Evolutionary conservation across 306 rosid genomes (phyloP).

Genomic region (Abrus precatorius): DNA sequence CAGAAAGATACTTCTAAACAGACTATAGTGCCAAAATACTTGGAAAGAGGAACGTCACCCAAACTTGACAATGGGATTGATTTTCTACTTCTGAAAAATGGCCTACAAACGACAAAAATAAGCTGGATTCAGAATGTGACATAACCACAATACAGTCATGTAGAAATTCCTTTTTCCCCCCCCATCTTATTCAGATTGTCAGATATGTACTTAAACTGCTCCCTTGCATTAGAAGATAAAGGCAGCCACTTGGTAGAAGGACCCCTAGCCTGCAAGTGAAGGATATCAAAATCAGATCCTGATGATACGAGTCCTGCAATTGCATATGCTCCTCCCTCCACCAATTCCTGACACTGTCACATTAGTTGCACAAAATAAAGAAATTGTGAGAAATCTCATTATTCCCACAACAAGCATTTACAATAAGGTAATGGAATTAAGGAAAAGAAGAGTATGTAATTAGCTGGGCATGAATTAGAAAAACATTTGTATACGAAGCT

Average conservation of each 20-base stretch:
- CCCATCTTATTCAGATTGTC: slow-evolving; percentile 23
- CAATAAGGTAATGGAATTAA: slow-evolving; percentile 11
- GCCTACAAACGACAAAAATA: slow-evolving; percentile 56
- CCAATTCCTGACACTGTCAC: slow-evolving; percentile 77
- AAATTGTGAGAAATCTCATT: slow-evolving; percentile 37
- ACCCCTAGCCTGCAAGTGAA: slow-evolving; percentile 76
- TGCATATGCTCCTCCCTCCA: slow-evolving; percentile 83
- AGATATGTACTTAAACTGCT: slow-evolving; percentile 66
- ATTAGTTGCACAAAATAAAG: slow-evolving; percentile 45
- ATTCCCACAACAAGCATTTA: slow-evolving; percentile 27
- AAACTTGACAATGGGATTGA: slow-evolving; percentile 68
- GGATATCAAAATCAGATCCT: slow-evolving; percentile 63
- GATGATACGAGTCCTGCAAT: slow-evolving; percentile 78
- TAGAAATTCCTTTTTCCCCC: neutral
- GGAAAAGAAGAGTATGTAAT: neutral
- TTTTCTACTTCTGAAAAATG: slow-evolving; percentile 67
- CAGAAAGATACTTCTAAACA: slow-evolving; percentile 16
- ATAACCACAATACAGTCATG: slow-evolving; percentile 14
- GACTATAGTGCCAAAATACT: slow-evolving; percentile 55
- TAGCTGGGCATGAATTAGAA: neutral
- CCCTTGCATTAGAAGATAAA: slow-evolving; percentile 61
- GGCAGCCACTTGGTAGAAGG: slow-evolving; percentile 80
- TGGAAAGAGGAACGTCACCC: slow-evolving; percentile 74
- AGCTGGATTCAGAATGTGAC: slow-evolving; percentile 41
- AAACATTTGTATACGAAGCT: slow-evolving; percentile 3